Percentiles rank a stretch among this genome's conserved stretches.
Evolutionary conservation across 2,329 filamentous ascomycete genomes (phyloP).

Genomic region (Cladophialophora immunda): DNA sequence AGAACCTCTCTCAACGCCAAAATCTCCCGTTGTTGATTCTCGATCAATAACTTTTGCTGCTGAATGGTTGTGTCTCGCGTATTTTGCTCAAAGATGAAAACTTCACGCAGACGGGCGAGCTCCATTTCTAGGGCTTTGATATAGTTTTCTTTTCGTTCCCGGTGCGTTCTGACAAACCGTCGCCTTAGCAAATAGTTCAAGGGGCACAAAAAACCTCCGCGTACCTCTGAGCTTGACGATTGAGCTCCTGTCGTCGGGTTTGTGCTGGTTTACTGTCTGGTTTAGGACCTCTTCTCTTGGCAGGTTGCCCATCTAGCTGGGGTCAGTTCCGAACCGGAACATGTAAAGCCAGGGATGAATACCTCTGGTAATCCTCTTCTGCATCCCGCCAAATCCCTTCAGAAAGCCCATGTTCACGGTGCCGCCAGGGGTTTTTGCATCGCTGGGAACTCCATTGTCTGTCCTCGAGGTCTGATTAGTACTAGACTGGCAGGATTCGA

Average conservation of each 20-base stretch:
- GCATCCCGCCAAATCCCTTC: constrained; percentile 68
- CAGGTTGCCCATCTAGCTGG: constrained; percentile 76
- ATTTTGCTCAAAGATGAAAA: constrained; percentile 67
- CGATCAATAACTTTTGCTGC: constrained; percentile 79
- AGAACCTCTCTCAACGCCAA: constrained; percentile 73
- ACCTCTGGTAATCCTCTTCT: constrained; percentile 83
- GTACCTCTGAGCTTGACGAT: constrained; percentile 93
- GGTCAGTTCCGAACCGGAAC: constrained; percentile 21
- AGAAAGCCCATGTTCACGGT: constrained; percentile 65
- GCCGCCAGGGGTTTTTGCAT: constrained; percentile 26
- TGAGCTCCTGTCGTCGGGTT: constrained; percentile 90
- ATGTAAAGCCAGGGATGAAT: constrained; percentile 35
- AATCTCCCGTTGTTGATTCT: constrained; percentile 80
- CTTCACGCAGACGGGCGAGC: constrained; percentile 84
- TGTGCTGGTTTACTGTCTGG: constrained; percentile 95
- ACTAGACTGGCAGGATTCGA: not conserved
- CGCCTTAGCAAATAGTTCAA: constrained; percentile 4
- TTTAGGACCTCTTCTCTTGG: constrained; percentile 92
- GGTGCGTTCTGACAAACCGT: constrained; percentile 76
- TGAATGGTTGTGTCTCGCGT: constrained; percentile 44
- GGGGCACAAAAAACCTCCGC: constrained; percentile 37
- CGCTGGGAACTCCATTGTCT: constrained; percentile 34
- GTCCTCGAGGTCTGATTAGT: constrained; percentile 4
- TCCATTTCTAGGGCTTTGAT: constrained; percentile 94
- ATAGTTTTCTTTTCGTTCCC: constrained; percentile 94